These are phyloP conservation scores for Aspergillus spinulosporus DNA, from an alignment of 2,329 filamentous ascomycete species.

Conservation along the genomic window DNA sequence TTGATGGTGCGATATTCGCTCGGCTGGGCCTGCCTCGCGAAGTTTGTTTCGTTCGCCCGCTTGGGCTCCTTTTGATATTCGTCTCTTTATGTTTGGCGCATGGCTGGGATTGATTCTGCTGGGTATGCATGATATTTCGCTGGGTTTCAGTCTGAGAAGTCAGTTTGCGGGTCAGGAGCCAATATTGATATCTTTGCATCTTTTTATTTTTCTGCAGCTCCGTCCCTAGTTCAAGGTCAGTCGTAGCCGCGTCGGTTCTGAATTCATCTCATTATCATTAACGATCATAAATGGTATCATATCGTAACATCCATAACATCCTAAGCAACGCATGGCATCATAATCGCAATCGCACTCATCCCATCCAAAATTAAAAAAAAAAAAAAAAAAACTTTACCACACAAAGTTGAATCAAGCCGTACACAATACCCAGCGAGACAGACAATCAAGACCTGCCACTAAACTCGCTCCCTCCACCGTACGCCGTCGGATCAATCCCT, in stretches of 20 bases:
- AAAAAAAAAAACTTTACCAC: background rate
- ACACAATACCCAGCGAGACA: background rate
- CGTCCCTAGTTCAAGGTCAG: too few relatives aligned
- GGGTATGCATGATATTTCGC: background rate
- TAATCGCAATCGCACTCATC: background rate
- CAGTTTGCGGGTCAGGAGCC: background rate
- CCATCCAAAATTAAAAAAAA: too few relatives aligned
- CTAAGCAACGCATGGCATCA: background rate
- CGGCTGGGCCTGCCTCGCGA: background rate
- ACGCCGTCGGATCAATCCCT: too few relatives aligned
- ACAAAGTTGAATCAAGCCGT: background rate
- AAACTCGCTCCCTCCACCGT: constrained; percentile 26
- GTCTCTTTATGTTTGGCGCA: constrained; percentile 1
- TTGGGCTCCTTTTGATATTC: background rate
- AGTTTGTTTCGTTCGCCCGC: background rate
- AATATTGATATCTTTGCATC: background rate
- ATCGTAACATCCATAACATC: background rate
- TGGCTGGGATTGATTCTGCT: constrained; percentile 3
- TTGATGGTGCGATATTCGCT: constrained; percentile 12
- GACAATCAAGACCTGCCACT: constrained; percentile 26
- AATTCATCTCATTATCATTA: constrained; percentile 4
- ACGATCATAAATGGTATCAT: constrained; percentile 7
- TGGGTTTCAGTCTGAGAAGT: background rate
- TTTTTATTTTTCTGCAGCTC: too few relatives aligned
- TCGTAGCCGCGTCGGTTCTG: too few relatives aligned